Percentiles rank a stretch among this genome's conserved stretches.
Conservation (phyloP, 1,139 yeast genomes). For the Candida albicans region DNA sequence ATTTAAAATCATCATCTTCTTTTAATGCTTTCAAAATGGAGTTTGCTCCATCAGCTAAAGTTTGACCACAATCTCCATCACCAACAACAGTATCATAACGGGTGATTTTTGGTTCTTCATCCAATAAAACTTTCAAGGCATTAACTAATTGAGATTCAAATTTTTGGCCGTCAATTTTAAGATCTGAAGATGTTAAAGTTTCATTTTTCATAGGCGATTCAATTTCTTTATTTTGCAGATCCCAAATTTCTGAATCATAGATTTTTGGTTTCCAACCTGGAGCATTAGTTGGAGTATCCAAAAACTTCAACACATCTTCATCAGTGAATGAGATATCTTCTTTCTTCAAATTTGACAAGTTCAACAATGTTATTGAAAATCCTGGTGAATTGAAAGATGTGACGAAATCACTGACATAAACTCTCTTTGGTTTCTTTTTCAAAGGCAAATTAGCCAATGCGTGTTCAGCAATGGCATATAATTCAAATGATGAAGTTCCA, state of each 20-base stretch:
- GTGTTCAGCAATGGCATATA: constrained; percentile 62
- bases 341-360: constrained; percentile 46
- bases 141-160: constrained; percentile 40
- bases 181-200: constrained; percentile 26
- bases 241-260: constrained; percentile 29
- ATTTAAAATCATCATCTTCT: constrained; percentile 30
- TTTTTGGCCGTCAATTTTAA: constrained; percentile 41
- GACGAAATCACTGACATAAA: constrained; percentile 72
- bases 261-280: constrained; percentile 74
- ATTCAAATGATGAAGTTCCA: constrained; percentile 77
- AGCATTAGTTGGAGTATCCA: constrained; percentile 74
- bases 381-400: constrained; percentile 93
- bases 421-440: constrained; percentile 55
- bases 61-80: constrained; percentile 97
- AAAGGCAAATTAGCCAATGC: constrained; percentile 50
- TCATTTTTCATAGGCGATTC: constrained; percentile 36
- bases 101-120: constrained; percentile 78
- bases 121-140: constrained; percentile 53
- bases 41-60: constrained; percentile 78
- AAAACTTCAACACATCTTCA: constrained; percentile 41
- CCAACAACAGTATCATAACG: constrained; percentile 87
- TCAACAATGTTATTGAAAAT: constrained; percentile 75
- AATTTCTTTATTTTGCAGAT: constrained; percentile 13
- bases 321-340: constrained; percentile 32
- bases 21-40: constrained; percentile 60